Percentiles rank a stretch among this genome's conserved stretches.
These are phyloP conservation scores for Phytophthora ohioensis DNA, from an alignment of 352 stramenopile species.

Conservation along the genomic window DNA sequence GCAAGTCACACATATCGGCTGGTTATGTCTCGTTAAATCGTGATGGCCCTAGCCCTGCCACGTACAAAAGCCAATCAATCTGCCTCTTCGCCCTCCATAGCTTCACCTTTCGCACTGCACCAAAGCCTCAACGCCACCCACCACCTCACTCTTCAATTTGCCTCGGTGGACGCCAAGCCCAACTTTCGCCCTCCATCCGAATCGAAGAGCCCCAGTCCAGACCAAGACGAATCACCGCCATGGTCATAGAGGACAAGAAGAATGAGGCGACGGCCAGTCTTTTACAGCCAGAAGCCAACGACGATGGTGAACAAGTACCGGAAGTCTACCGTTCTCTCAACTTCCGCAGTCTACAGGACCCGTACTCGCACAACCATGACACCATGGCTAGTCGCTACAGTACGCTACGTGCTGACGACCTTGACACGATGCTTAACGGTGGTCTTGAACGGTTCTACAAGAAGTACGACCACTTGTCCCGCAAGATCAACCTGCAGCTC, in stretches of 20 bases:
- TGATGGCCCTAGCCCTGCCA: neutral
- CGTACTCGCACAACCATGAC: conserved; percentile 59
- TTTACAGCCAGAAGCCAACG: conserved; percentile 42
- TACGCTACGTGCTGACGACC: conserved; percentile 65
- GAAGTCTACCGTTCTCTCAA: conserved; percentile 71
- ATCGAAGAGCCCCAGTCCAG: conserved; percentile 30
- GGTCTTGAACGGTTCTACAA: conserved; percentile 84
- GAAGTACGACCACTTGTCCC: conserved; percentile 80
- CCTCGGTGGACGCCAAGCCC: conserved; percentile 25
- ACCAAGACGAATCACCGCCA: conserved; percentile 16
- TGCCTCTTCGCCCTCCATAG: neutral
- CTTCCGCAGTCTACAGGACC: conserved; percentile 78
- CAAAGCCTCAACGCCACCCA: neutral
- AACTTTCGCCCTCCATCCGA: conserved; percentile 18
- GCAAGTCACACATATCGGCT: neutral
- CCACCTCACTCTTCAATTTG: conserved; percentile 43
- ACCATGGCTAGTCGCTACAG: conserved; percentile 44
- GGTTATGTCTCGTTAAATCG: neutral
- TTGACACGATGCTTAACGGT: conserved; percentile 73
- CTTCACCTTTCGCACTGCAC: neutral
- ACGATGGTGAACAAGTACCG: conserved; percentile 50
- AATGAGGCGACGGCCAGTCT: conserved; percentile 33
- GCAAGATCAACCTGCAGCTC: conserved; percentile 63
- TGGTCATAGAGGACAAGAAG: conserved; percentile 30
- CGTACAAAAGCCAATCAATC: neutral